phyloP scores from a whole-genome alignment of 2,329 filamentous ascomycete genomes.

The Aureobasidium sp. region DNA sequence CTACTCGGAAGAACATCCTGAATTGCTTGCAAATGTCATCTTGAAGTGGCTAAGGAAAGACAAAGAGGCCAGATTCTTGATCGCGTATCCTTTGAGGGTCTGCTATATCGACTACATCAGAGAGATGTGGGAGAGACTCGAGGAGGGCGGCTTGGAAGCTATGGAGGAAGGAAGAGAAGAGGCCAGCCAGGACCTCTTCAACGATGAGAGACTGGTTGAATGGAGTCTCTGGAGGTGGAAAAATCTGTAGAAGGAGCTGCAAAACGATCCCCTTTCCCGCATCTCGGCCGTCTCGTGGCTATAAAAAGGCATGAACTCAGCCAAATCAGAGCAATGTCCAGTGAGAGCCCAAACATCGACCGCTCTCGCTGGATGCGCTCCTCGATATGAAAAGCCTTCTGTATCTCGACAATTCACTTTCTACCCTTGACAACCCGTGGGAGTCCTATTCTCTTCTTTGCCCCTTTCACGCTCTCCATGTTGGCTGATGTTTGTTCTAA shows the following conservation, averaged over 20 bases:
- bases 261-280: neutral
- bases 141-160: constrained; percentile 30
- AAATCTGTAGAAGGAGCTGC: constrained; percentile 19
- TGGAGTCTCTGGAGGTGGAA: constrained; percentile 35
- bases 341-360: neutral
- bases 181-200: constrained; percentile 25
- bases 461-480: neutral
- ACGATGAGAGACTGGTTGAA: constrained; percentile 31
- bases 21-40: constrained; percentile 30
- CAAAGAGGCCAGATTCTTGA: constrained; percentile 27
- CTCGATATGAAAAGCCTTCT: neutral
- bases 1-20: constrained; percentile 35
- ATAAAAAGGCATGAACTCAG: neutral
- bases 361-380: neutral
- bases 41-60: constrained; percentile 28
- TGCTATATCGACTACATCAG: constrained; percentile 37
- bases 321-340: neutral
- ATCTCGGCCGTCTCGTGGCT: neutral
- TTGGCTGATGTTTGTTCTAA: neutral
- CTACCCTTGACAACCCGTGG: neutral
- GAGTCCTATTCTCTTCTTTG: neutral
- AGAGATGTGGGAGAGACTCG: constrained; percentile 34
- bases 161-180: constrained; percentile 27
- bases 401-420: neutral
- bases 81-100: constrained; percentile 33